These are phyloP conservation scores for Domatiomyces globalis DNA, from an alignment of 2,329 filamentous ascomycete species.

Conservation along the genomic window DNA sequence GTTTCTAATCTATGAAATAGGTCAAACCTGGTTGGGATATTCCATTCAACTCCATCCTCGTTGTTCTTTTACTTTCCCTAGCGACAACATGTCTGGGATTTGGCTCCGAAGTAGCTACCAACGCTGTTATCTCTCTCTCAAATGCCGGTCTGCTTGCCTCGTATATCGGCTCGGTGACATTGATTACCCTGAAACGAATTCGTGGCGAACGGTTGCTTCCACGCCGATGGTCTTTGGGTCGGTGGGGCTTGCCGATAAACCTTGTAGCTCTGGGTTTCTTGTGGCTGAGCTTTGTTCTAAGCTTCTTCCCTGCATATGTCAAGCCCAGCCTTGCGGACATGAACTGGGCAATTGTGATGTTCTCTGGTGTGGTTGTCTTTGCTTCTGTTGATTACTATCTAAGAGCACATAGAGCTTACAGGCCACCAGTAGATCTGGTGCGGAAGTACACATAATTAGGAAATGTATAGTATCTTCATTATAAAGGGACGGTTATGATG, in stretches of 20 bases:
- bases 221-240: conserved; percentile 33
- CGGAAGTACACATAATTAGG: no score
- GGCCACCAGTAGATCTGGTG: no score
- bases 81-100: conserved; percentile 40
- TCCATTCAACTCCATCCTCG: conserved; percentile 34
- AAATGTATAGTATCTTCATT: no score
- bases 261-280: conserved; percentile 20
- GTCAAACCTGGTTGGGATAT: conserved; percentile 18
- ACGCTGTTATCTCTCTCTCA: conserved; percentile 31
- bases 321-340: conserved; percentile 1
- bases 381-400: no score
- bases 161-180: conserved; percentile 34
- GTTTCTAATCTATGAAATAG: neutral
- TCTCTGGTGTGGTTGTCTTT: conserved; percentile 7
- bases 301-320: conserved; percentile 21
- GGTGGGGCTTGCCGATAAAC: conserved; percentile 29
- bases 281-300: conserved; percentile 21
- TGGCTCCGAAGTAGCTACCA: conserved; percentile 32
- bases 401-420: no score
- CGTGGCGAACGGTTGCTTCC: conserved; percentile 29
- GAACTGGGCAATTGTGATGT: conserved; percentile 13
- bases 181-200: conserved; percentile 32
- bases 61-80: conserved; percentile 31
- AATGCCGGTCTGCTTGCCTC: conserved; percentile 29
- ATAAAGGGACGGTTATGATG: no score